phyloP scores from a whole-genome alignment of 2,329 filamentous ascomycete genomes.

The Pezicula carpinea region DNA sequence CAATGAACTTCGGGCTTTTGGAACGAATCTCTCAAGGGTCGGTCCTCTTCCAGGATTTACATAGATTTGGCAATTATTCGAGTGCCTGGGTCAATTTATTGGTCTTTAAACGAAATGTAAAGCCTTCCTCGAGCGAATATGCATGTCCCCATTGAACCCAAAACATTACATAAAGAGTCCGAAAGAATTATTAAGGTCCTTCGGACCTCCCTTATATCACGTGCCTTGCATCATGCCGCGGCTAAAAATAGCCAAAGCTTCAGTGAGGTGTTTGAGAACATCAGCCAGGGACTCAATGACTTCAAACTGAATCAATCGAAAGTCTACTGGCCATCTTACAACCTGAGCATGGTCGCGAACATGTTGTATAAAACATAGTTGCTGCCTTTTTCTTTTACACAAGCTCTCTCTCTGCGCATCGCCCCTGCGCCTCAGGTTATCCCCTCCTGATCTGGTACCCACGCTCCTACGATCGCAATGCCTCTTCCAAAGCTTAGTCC shows the following conservation, averaged over 20 bases:
- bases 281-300: neutral
- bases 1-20: conserved; percentile 14
- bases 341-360: neutral
- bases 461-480: conserved; percentile 21
- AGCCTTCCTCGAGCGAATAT: too few species aligned
- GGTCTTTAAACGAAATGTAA: neutral
- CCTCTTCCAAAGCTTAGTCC: conserved; percentile 50
- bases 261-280: neutral
- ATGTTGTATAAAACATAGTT: neutral
- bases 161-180: too few species aligned
- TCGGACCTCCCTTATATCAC: too few species aligned
- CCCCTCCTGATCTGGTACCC: neutral
- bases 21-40: conserved; percentile 18
- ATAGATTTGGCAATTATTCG: conserved; percentile 10
- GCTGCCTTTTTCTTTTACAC: neutral
- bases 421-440: neutral
- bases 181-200: too few species aligned
- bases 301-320: neutral
- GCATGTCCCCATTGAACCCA: too few species aligned
- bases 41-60: conserved; percentile 10
- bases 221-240: too few species aligned
- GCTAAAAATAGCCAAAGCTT: conserved; percentile 1
- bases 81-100: neutral
- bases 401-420: neutral
- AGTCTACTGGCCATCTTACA: neutral